Base-by-base conservation (phyloP, 768 basidiomycete genomes). In the Plicaturopsis crispa region DNA sequence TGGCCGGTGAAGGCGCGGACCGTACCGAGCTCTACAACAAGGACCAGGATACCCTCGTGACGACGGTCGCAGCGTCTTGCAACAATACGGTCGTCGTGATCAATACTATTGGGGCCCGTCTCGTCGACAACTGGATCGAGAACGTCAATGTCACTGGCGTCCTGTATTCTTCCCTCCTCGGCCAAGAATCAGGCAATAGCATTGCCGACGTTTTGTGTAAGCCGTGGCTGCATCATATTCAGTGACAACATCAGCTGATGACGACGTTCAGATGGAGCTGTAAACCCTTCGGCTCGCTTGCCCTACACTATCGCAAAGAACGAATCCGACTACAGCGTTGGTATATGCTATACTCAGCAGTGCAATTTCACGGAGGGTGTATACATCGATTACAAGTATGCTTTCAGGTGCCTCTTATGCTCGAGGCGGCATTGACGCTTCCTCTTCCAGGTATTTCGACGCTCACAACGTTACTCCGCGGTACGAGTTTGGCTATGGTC, bases 221-320 rank as follows among this genome's bases (percentile, higher is more conserved):
- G n/a, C n/a, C n/a, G n/a, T n/a, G n/a, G n/a, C n/a, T n/a, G n/a
- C n/a, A n/a, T n/a, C n/a, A n/a, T n/a, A n/a, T n/a, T n/a, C n/a
- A n/a, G n/a, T n/a, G n/a, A n/a, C n/a, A n/a, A n/a, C n/a, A n/a
- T n/a, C n/a, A n/a, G n/a, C n/a, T n/a, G n/a, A n/a, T n/a, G n/a
- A n/a, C n/a, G n/a, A n/a, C n/a, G n/a, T n/a, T n/a, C n/a, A n/a
- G n/a, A 63, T 38, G 75, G 75, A 11, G 57, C 50, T 20, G 63
- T 65, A 42, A 75, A 70, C 53, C 73, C 73, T 3, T 65, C 63
- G n/a, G 75, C 64, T 2, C 51, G 67, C 19, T 54, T 76, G 8
- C 71, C 74, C 5, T 77, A 70, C 52, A 75, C 75, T 4, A 70
- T 75, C 41, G 72, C 69, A 20, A 70, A 68, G 57, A 40, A 52